Evolutionary conservation across 352 stramenopile species (phyloP).

Genomic region (Pythium biforme): DNA sequence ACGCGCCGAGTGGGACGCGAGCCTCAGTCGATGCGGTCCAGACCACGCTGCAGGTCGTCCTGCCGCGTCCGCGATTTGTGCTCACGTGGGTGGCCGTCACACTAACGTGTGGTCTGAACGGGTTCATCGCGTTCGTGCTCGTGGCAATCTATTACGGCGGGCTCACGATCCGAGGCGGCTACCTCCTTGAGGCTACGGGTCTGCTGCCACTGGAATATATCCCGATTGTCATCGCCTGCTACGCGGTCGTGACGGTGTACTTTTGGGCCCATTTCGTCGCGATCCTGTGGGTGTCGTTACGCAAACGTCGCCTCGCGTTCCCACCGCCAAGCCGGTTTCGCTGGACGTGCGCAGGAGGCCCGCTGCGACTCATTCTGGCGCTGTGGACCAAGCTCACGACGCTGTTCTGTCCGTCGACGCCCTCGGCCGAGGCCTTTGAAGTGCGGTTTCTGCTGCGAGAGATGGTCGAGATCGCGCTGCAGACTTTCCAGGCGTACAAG

Average conservation of each 20-base stretch:
- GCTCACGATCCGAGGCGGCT: slow-evolving; percentile 11
- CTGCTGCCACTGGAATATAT: slow-evolving; percentile 3
- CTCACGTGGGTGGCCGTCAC: slow-evolving; percentile 10
- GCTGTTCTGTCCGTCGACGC: background rate
- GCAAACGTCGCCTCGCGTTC: background rate
- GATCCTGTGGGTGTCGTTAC: slow-evolving; percentile 9
- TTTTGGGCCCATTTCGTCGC: slow-evolving; percentile 7
- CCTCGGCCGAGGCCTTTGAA: slow-evolving; percentile 9
- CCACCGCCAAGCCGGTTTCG: background rate
- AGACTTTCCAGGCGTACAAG: slow-evolving; percentile 29
- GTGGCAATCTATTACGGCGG: slow-evolving; percentile 16
- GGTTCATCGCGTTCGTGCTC: slow-evolving; percentile 1
- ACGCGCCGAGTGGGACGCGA: background rate
- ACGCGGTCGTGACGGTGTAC: slow-evolving; percentile 5
- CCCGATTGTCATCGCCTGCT: slow-evolving; percentile 4
- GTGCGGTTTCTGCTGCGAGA: slow-evolving; percentile 19
- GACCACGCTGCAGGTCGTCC: background rate
- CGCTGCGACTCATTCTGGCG: background rate
- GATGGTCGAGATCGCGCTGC: slow-evolving; percentile 15
- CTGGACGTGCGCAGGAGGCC: background rate
- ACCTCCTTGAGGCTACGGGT: slow-evolving; percentile 16
- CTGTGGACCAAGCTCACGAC: background rate
- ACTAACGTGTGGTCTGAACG: slow-evolving; percentile 1
- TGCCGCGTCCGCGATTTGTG: background rate
- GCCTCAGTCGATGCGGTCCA: too few relatives aligned